These are phyloP conservation scores for Aschersonia sp. DNA, from an alignment of 2,329 filamentous ascomycete genomes.

Conservation along the genomic window DNA sequence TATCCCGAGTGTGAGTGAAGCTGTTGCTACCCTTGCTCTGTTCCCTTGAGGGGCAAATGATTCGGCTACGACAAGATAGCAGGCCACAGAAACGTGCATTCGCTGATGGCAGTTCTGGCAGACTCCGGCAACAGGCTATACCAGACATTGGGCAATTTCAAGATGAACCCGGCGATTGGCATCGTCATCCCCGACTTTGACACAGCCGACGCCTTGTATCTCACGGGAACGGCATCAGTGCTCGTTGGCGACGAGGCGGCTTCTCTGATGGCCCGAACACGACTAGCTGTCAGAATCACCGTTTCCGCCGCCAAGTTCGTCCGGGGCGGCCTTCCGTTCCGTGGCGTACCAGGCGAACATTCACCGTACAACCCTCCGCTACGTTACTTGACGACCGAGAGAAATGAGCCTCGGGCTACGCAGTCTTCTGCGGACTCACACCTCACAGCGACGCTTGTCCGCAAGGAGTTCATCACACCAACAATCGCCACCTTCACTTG, in stretches of 20 bases:
- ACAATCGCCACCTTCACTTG: conserved; percentile 52
- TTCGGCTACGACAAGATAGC: background rate
- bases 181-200: conserved; percentile 61
- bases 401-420: conserved; percentile 23
- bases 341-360: conserved; percentile 39
- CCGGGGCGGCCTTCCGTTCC: conserved; percentile 50
- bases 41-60: too few species aligned
- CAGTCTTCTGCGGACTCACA: conserved; percentile 1
- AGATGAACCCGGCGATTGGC: conserved; percentile 50
- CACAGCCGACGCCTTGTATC: conserved; percentile 58
- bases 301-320: conserved; percentile 50
- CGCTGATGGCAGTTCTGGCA: conserved; percentile 8
- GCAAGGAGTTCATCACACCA: conserved; percentile 47
- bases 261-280: conserved; percentile 50
- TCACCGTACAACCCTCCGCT: conserved; percentile 73
- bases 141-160: conserved; percentile 69
- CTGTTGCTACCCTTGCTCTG: background rate
- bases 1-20: conserved; percentile 57
- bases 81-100: background rate
- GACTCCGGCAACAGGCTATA: conserved; percentile 72
- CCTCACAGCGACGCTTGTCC: conserved; percentile 38
- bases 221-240: conserved; percentile 54
- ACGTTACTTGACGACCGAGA: conserved; percentile 49
- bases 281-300: conserved; percentile 56
- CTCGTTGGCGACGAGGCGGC: conserved; percentile 50